Base-by-base conservation (phyloP, 2,329 filamentous ascomycete genomes). In the Amesomyces nigricolor region DNA sequence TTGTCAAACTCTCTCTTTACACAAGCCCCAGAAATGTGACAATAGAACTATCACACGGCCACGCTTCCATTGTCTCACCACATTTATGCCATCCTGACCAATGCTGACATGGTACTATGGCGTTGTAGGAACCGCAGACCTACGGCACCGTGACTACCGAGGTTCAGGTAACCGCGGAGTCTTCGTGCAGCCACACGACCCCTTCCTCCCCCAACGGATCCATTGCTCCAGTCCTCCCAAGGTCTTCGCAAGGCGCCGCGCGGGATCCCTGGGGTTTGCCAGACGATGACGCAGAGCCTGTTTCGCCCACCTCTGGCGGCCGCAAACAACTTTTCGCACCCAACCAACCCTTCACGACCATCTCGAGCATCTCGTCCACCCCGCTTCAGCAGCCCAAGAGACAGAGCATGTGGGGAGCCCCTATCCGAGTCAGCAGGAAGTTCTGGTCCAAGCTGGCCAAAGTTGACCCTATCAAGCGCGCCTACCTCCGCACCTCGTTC, bases 401-500 rank as follows among this genome's bases (percentile, higher is more conserved):
- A 17, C 45, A 30, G 19, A 38, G 40, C 32, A 5, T 49, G 9
- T n/a, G 13, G 7, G 48, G 47, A 5, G n/a, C n/a, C 0, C 13
- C 61, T 7, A 17, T 32, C 8, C 42, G 45, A 5, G 38, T 45
- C 9, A 61, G 54, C 46, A 32, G 42, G 9, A 68, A 67, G 35
- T 66, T 73, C 57, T 46, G 56, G 2, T 55, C 60, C 47, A 68
- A 68, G 56, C 69, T 78, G 40, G 65, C 65, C 53, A 66, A 72
- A 63, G 70, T 77, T 61, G 81, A 84, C 66, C 79, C 79, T 1
- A 73, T 84, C 61, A 84, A 84, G 71, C 71, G 81, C 4, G 80
- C 80, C 9, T 83, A 84, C 63, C 72, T 84, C 43, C 76, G 80
- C 13, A 83, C 81, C 7, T 82, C 79, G 26, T 81, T 83, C 63